phyloP scores from a whole-genome alignment of 2,329 filamentous ascomycete species.

The Cercospora nicotianae region DNA sequence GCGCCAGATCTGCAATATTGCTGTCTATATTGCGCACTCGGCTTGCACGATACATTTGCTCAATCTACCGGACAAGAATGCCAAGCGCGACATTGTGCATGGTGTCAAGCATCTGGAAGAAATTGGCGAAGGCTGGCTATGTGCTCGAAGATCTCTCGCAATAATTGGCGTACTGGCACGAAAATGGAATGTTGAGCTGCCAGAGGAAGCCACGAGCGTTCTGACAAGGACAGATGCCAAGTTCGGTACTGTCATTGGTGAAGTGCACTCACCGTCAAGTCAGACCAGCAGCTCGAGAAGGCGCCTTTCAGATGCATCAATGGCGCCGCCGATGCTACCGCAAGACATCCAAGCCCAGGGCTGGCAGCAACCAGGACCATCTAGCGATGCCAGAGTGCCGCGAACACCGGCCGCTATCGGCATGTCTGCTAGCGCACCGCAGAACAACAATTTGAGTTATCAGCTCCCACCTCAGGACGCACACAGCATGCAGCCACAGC shows the following conservation, averaged over 20 bases:
- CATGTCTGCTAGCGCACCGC: slow-evolving; percentile 13
- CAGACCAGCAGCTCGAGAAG: slow-evolving; percentile 9
- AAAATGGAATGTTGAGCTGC: slow-evolving; percentile 88
- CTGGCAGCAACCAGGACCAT: slow-evolving; percentile 15
- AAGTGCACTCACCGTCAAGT: slow-evolving; percentile 54
- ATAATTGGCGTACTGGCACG: slow-evolving; percentile 81
- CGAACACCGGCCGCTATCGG: slow-evolving; percentile 4
- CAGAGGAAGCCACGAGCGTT: slow-evolving; percentile 75
- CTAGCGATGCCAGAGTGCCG: neutral
- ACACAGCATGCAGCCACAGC: slow-evolving; percentile 27
- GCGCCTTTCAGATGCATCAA: slow-evolving; percentile 17
- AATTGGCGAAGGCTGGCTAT: slow-evolving; percentile 92
- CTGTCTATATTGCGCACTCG: slow-evolving; percentile 91
- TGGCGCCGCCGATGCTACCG: slow-evolving; percentile 8
- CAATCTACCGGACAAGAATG: slow-evolving; percentile 89
- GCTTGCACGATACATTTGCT: slow-evolving; percentile 93
- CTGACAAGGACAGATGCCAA: slow-evolving; percentile 77
- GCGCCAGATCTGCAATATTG: slow-evolving; percentile 93
- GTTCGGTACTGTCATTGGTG: slow-evolving; percentile 69
- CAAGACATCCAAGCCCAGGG: slow-evolving; percentile 11
- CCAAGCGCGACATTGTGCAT: slow-evolving; percentile 83
- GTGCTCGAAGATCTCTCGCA: slow-evolving; percentile 77
- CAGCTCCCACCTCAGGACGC: slow-evolving; percentile 28
- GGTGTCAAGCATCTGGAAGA: slow-evolving; percentile 91
- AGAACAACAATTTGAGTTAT: slow-evolving; percentile 22